These are phyloP conservation scores for Globisporangium polare DNA, from an alignment of 352 stramenopile species.

Conservation along the genomic window DNA sequence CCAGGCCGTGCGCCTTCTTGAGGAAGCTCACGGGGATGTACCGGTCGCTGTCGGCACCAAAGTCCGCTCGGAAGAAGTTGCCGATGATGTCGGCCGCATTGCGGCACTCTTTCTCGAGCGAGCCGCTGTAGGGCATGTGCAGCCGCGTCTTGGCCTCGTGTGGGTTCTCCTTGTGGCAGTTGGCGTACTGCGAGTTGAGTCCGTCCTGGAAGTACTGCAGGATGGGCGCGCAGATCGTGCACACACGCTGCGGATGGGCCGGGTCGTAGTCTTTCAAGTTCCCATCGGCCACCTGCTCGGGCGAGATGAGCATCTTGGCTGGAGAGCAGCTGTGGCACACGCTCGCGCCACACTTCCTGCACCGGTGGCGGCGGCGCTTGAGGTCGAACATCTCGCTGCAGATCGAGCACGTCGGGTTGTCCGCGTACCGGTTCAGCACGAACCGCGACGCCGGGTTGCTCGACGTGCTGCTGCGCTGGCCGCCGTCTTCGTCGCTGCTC, in stretches of 20 bases:
- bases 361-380: conserved; percentile 64
- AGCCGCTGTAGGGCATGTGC: conserved; percentile 70
- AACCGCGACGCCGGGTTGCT: conserved; percentile 26
- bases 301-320: conserved; percentile 71
- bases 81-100: conserved; percentile 74
- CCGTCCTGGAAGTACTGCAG: conserved; percentile 71
- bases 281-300: conserved; percentile 42
- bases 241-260: conserved; percentile 71
- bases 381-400: conserved; percentile 80
- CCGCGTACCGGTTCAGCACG: conserved; percentile 38
- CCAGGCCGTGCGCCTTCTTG: conserved; percentile 75
- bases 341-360: conserved; percentile 65
- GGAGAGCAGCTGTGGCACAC: conserved; percentile 71
- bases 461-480: conserved; percentile 16
- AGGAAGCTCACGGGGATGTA: conserved; percentile 80
- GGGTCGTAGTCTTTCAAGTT: conserved; percentile 69
- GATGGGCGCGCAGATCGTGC: conserved; percentile 74
- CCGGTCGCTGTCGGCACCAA: conserved; percentile 66
- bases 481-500: conserved; percentile 27
- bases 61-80: conserved; percentile 75
- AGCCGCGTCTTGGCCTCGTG: conserved; percentile 67
- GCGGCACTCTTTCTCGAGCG: conserved; percentile 71
- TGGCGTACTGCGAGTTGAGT: conserved; percentile 68
- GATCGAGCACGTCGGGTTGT: conserved; percentile 69
- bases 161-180: conserved; percentile 81